phyloP scores from a whole-genome alignment of 1,284 basidiomycete genomes.

The Austropuccinia psidii region DNA sequence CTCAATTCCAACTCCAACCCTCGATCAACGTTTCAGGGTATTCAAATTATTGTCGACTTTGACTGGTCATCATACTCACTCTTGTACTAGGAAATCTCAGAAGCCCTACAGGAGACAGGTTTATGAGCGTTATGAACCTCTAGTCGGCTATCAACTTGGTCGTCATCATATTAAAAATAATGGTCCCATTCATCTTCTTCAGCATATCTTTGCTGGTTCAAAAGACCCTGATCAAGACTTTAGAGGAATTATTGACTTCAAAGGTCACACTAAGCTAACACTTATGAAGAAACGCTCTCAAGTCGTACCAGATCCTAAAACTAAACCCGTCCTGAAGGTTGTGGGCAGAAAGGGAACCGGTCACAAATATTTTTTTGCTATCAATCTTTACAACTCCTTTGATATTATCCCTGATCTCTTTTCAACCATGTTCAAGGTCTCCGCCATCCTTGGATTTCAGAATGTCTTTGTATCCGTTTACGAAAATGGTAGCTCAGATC shows the following conservation, averaged over 20 bases:
- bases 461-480: slow-evolving; percentile 96
- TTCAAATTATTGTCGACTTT: slow-evolving; percentile 76
- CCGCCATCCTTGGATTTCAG: slow-evolving; percentile 81
- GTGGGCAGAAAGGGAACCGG: slow-evolving; percentile 45
- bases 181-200: slow-evolving; percentile 57
- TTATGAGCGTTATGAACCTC: slow-evolving; percentile 67
- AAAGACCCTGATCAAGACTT: slow-evolving; percentile 44
- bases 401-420: slow-evolving; percentile 93
- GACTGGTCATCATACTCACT: slow-evolving; percentile 74
- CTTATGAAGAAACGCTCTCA: slow-evolving; percentile 27
- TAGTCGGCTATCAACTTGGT: slow-evolving; percentile 67
- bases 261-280: slow-evolving; percentile 49
- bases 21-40: slow-evolving; percentile 69
- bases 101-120: slow-evolving; percentile 74
- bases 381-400: slow-evolving; percentile 79
- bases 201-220: slow-evolving; percentile 48
- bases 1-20: slow-evolving; percentile 39
- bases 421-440: slow-evolving; percentile 83
- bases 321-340: slow-evolving; percentile 39
- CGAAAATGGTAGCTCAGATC: slow-evolving; percentile 92
- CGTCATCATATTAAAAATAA: slow-evolving; percentile 42
- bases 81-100: slow-evolving; percentile 76
- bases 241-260: slow-evolving; percentile 51
- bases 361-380: slow-evolving; percentile 96
- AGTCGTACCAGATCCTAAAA: slow-evolving; percentile 38